A percentile compares a stretch with the other conserved stretches of the same genome.
Evolutionary conservation across 805 yeast genomes (phyloP).

Genomic region (Myxozyma mucilagina): DNA sequence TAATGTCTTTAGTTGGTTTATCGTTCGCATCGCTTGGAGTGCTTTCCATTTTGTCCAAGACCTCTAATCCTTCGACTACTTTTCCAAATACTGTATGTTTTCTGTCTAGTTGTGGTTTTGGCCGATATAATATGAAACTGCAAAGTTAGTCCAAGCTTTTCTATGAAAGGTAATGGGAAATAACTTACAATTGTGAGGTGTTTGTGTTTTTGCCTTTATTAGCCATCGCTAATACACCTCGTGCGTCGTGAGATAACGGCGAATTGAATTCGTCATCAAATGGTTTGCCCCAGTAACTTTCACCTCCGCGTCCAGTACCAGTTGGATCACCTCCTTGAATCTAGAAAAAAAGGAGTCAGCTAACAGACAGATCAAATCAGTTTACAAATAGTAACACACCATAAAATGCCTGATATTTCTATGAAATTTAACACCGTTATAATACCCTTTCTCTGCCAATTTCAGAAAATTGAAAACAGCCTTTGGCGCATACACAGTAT

Average conservation of each 20-base stretch:
- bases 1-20: conserved; percentile 26
- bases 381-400: conserved; percentile 14
- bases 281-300: conserved; percentile 35
- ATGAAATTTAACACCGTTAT: conserved; percentile 39
- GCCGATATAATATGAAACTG: conserved; percentile 69
- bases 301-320: conserved; percentile 41
- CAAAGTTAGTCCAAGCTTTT: neutral
- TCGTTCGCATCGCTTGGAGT: conserved; percentile 25
- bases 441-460: conserved; percentile 46
- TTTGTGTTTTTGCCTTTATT: conserved; percentile 92
- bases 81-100: conserved; percentile 61
- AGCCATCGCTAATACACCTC: conserved; percentile 87
- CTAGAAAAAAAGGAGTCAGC: neutral
- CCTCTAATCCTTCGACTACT: conserved; percentile 51
- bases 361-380: neutral
- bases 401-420: conserved; percentile 40
- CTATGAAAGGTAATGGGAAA: neutral
- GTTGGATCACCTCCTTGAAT: conserved; percentile 44
- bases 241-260: conserved; percentile 66
- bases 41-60: conserved; percentile 50
- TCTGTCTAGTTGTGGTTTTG: conserved; percentile 66
- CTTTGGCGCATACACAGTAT: conserved; percentile 65
- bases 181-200: conserved; percentile 68
- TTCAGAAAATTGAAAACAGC: conserved; percentile 51
- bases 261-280: conserved; percentile 53